phyloP scores from a whole-genome alignment of 768 basidiomycete species.

The Panaeolus cyanescens region DNA sequence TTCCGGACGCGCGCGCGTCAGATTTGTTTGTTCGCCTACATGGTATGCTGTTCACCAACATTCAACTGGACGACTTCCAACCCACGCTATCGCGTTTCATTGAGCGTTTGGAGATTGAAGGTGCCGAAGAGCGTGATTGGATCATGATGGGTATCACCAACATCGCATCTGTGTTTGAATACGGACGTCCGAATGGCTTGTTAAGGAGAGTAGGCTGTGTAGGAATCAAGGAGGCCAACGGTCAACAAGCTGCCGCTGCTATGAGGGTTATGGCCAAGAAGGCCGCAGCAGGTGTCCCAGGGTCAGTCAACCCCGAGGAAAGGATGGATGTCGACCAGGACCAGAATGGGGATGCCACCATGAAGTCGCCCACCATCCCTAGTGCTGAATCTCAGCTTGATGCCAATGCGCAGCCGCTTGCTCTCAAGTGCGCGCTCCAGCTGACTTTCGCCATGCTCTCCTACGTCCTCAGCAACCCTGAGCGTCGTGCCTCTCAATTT shows the following conservation, averaged over 20 bases:
- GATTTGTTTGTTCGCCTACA: slow-evolving; percentile 92
- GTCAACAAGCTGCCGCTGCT: slow-evolving; percentile 31
- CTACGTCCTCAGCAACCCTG: slow-evolving; percentile 65
- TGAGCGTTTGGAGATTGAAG: slow-evolving; percentile 83
- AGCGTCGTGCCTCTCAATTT: slow-evolving; percentile 59
- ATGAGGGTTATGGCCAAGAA: slow-evolving; percentile 58
- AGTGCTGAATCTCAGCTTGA: slow-evolving; percentile 32
- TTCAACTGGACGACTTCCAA: slow-evolving; percentile 90
- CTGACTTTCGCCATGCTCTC: slow-evolving; percentile 80
- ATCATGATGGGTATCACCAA: slow-evolving; percentile 94
- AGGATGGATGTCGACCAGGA: slow-evolving; percentile 35
- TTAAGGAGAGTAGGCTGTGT: slow-evolving; percentile 64
- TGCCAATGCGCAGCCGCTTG: slow-evolving; percentile 51
- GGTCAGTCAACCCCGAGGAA: slow-evolving; percentile 36
- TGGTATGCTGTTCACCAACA: slow-evolving; percentile 96
- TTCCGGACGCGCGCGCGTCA: slow-evolving; percentile 70
- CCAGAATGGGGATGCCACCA: slow-evolving; percentile 15
- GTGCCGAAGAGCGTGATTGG: slow-evolving; percentile 86
- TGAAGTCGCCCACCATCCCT: slow-evolving; percentile 33
- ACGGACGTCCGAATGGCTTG: slow-evolving; percentile 74
- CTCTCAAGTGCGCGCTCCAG: slow-evolving; percentile 75
- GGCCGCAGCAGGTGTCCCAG: slow-evolving; percentile 30
- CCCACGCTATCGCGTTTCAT: slow-evolving; percentile 81
- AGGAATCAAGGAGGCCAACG: slow-evolving; percentile 37
- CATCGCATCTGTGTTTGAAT: slow-evolving; percentile 82